Percentiles rank a stretch among this genome's conserved stretches.
phyloP scores from a whole-genome alignment of 108 stramenopile genomes.

The Cyclotella atomus region DNA sequence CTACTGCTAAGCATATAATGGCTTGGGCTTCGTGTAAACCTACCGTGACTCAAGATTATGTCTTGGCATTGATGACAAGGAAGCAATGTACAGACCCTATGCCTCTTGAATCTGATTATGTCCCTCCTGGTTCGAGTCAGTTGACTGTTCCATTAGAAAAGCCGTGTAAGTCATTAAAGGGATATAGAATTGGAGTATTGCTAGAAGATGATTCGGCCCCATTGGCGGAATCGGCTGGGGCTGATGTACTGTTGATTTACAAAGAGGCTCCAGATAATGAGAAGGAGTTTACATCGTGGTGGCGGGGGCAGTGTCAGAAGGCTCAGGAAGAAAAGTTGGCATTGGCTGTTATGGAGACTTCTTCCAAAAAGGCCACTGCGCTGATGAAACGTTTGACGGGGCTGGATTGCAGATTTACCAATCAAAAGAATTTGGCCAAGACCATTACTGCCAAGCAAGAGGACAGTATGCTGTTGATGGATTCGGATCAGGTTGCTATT shows the following conservation, averaged over 20 bases:
- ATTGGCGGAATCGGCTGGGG: conserved; percentile 43
- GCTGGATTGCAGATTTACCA: conserved; percentile 25
- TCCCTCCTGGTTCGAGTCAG: conserved; percentile 23
- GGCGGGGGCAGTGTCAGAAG: conserved; percentile 11
- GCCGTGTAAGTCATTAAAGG: conserved; percentile 31
- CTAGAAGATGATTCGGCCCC: conserved; percentile 50
- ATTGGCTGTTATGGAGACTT: conserved; percentile 39
- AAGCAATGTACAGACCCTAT: conserved; percentile 13
- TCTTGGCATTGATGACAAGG: conserved; percentile 36
- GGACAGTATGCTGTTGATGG: conserved; percentile 36
- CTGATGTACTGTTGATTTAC: conserved; percentile 29
- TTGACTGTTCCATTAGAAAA: conserved; percentile 11
- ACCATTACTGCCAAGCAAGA: conserved; percentile 47
- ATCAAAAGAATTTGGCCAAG: conserved; percentile 53
- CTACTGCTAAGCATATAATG: conserved; percentile 51
- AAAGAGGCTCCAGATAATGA: conserved; percentile 20
- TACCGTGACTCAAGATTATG: conserved; percentile 35
- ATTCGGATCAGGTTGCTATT: conserved; percentile 29
- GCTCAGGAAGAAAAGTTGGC: conserved; percentile 29
- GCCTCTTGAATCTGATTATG: conserved; percentile 45
- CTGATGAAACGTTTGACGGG: conserved; percentile 1
- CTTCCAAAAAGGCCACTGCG: conserved; percentile 22
- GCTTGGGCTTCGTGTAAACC: conserved; percentile 53
- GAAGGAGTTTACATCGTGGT: conserved; percentile 39
- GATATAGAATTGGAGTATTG: conserved; percentile 42